These are phyloP conservation scores for Cyclospora cayetanensis DNA, from an alignment of 169 alveolate species.

Conservation along the genomic window DNA sequence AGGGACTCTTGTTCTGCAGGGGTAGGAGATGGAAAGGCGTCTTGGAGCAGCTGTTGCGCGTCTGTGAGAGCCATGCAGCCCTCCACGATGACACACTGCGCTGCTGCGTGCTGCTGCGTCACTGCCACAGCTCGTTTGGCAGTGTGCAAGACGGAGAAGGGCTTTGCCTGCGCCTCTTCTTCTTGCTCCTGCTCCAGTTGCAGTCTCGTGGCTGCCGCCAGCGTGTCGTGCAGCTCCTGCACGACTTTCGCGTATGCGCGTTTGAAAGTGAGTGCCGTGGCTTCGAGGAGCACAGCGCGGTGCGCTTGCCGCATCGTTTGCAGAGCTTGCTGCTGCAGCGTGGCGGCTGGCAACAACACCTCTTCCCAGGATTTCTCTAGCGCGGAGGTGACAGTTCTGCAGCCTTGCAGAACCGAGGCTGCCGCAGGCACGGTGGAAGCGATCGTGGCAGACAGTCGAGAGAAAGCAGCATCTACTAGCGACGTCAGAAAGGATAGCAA, in stretches of 20 bases:
- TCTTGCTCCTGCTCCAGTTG: slow-evolving; percentile 10
- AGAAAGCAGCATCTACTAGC: not conserved
- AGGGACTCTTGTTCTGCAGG: not conserved
- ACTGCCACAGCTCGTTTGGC: not conserved
- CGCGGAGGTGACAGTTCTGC: not conserved
- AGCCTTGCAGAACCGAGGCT: slow-evolving; percentile 1
- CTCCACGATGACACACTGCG: slow-evolving; percentile 29
- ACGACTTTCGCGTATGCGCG: slow-evolving; percentile 32
- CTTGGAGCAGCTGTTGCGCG: slow-evolving; percentile 61
- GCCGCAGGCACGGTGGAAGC: slow-evolving; percentile 23
- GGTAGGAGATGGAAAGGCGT: slow-evolving; percentile 19
- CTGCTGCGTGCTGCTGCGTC: slow-evolving; percentile 32
- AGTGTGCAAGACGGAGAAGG: not conserved
- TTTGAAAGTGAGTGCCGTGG: slow-evolving; percentile 24
- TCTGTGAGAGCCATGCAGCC: slow-evolving; percentile 67
- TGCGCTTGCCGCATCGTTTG: not conserved
- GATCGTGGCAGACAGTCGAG: not conserved
- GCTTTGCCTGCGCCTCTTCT: not conserved
- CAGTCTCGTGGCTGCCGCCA: not conserved
- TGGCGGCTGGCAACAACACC: slow-evolving; percentile 21
- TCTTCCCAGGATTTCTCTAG: not conserved
- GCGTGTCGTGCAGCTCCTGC: slow-evolving; percentile 18
- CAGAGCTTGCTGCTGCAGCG: slow-evolving; percentile 17
- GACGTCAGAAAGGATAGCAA: not conserved
- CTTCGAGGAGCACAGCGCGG: not conserved